Base-by-base conservation (phyloP, 495 filamentous ascomycete genomes). In the Trichoderma virens region DNA sequence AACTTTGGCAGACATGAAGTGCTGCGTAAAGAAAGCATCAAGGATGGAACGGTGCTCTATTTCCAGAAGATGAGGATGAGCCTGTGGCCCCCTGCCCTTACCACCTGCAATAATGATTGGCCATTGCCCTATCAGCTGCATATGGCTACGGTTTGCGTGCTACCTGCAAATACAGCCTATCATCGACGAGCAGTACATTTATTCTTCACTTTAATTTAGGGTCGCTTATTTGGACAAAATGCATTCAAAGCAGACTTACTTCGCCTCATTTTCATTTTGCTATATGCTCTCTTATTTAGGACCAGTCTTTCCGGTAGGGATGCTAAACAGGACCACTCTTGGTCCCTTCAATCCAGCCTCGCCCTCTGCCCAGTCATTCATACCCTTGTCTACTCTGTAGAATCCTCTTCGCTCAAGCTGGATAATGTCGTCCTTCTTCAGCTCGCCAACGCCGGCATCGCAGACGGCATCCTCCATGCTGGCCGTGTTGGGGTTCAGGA, bases 351-450 rank as follows among this genome's bases (percentile, higher is more conserved):
- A 72, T 5, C 73, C 73, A 56, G 79, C 77, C 65, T 73, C 72
- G 20, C 73, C 77, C 23, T 78, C 76, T 28, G 74, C 71, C 69
- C 78, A 79, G 63, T 77, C 75, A 35, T 43, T 61, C 8, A 75
- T 70, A 1, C 75, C 79, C 71, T 79, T 80, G 74, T 97, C 93
- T 25, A 92, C 80, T 28, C 92, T 81, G 78, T 90, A 97, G 78
- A 89, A 97, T 14, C 92, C 92, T 74, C 92, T 92, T 51, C 93
- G 83, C 82, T 97, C 93, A 66, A 97, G 91, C 80, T 97, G 93
- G 66, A 97, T 90, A 64, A 97, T 91, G 67, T 93, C 90, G 69
- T 88, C 89, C 74, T 84, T 85, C 79, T 88, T 88, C 62, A 96
- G 76, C 51, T 83, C 79, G 2, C 85, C 81, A 0, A 96, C 84